Percentiles rank a stretch among this genome's conserved stretches.
phyloP scores from a whole-genome alignment of 179 eudicot genomes.

The Spergularia azorica region DNA sequence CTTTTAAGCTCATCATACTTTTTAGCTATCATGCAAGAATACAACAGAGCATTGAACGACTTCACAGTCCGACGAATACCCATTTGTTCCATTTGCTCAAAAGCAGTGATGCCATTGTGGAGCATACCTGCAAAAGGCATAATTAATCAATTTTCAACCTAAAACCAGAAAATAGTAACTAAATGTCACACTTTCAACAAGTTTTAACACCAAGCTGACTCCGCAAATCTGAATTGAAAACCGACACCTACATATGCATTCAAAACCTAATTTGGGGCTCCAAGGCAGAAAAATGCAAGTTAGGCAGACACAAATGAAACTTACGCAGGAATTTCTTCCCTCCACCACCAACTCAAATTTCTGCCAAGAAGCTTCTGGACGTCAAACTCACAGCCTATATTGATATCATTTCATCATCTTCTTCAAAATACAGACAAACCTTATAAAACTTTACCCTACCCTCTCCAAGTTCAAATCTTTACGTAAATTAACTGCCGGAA shows the following conservation, averaged over 20 bases:
- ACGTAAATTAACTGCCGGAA: neutral
- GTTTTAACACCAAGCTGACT: neutral
- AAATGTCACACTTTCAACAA: neutral
- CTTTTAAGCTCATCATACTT: slow-evolving; percentile 54
- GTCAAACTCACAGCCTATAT: neutral
- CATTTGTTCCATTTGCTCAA: slow-evolving; percentile 54
- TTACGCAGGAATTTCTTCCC: neutral
- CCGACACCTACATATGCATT: neutral
- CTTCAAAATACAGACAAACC: neutral
- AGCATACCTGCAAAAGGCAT: slow-evolving; percentile 48
- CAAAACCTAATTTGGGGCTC: neutral
- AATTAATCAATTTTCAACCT: slow-evolving; percentile 7
- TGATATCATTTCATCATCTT: neutral
- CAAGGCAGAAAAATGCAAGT: neutral
- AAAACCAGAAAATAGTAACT: neutral
- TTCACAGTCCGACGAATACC: slow-evolving; percentile 56
- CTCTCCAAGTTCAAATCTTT: neutral
- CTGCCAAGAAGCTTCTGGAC: neutral
- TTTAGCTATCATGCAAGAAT: slow-evolving; percentile 61
- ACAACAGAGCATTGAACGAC: slow-evolving; percentile 68
- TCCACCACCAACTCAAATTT: neutral
- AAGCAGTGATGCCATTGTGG: slow-evolving; percentile 51
- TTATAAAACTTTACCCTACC: neutral
- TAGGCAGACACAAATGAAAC: neutral
- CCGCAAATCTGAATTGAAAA: neutral